Base-by-base conservation (phyloP, 768 basidiomycete genomes). In the Lactifluus hygrophoroides region DNA sequence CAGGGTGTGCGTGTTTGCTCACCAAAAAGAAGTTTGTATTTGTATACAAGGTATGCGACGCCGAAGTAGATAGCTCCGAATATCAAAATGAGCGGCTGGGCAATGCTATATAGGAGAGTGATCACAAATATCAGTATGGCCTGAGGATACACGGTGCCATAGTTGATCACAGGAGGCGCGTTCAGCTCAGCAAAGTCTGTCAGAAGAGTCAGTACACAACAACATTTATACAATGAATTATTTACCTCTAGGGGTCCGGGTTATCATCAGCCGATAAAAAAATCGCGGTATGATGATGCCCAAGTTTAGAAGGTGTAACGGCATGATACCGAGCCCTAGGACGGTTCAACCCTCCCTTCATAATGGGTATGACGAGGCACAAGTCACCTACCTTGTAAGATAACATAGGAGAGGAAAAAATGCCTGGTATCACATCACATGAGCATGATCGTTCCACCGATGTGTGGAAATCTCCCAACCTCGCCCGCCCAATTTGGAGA, bases 41-140 rank as follows among this genome's bases (percentile, higher is more conserved):
- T 99, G 81, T 97, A 98, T 3, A 96, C 94, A 5, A 98, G 79
- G 69, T 99, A 99, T 7, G 82, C 91, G 38, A 89, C 76, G n/a
- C 94, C 95, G 65, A 99, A 99, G 73, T 99, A 99, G 51, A 95
- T 74, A 1, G 95, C 91, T 13, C 95, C 92, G 68, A 98, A 98
- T 28, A 96, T 80, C 55, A 98, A 79, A 69, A 98, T 96, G 63
- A 96, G 78, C 0, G 96, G 96, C 60, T 96, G 91, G 13, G 95
- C 88, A 63, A 99, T 88, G 70, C 93, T 94, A 76, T 98, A 98
- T 35, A 94, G 77, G 66, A 99, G 75, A 37, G 90, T 94, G 72
- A 99, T 88, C 62, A 93, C 89, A 71, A 97, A 98, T 70, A 98
- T 86, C 44, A 99, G 77, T 58, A 98, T 92, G 5, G 94, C 90